A percentile compares a stretch with the other conserved stretches of the same genome.
These are phyloP conservation scores for Salix udensis DNA, from an alignment of 345 rosid species.

Conservation along the genomic window DNA sequence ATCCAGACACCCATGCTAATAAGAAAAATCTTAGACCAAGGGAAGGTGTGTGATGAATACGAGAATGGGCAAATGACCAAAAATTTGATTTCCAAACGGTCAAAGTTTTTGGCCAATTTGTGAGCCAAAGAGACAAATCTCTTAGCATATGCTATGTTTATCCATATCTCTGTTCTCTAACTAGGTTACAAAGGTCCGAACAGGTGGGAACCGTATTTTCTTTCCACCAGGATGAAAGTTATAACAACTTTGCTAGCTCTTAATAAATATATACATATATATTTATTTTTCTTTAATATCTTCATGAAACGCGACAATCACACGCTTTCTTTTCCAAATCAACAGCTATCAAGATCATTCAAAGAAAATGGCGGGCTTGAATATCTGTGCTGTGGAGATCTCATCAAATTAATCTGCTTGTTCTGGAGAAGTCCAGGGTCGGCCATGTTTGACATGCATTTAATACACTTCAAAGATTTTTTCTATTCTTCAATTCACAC, in stretches of 20 bases:
- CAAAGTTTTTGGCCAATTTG: neutral
- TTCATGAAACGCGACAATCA: neutral
- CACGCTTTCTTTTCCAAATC: neutral
- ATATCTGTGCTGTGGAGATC: neutral
- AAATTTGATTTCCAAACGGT: neutral
- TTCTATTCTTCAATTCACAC: neutral
- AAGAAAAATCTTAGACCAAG: neutral
- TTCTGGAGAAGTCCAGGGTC: neutral
- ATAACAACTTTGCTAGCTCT: neutral
- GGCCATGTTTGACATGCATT: neutral
- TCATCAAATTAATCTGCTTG: neutral
- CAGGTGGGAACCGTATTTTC: neutral
- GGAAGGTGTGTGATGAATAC: neutral
- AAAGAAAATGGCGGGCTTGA: neutral
- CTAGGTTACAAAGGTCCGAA: neutral
- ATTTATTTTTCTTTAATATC: too few species aligned
- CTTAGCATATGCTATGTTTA: neutral
- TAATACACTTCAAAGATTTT: neutral
- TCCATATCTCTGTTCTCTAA: neutral
- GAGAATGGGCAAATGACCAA: neutral
- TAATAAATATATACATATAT: too few species aligned
- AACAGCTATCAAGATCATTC: neutral
- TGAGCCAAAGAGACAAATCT: neutral
- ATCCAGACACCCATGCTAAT: too few species aligned
- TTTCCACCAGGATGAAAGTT: neutral